Evolutionary conservation across 768 basidiomycete species (phyloP), one percentile per base, ranked within the genome.

Genomic region (Dentipellis sp.): DNA sequence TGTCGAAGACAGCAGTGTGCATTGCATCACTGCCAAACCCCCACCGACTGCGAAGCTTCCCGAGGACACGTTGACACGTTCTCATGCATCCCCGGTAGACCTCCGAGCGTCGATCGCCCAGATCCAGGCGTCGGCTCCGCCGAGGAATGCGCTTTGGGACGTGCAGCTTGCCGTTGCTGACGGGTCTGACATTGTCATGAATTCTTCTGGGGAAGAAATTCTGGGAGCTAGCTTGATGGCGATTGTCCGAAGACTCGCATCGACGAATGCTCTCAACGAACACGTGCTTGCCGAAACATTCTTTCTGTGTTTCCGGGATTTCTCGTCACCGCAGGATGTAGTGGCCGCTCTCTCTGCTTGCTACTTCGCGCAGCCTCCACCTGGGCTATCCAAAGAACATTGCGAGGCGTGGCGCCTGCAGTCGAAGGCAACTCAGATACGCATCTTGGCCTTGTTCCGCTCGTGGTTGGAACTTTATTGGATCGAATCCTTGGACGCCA

Each of bases 291-390:
- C 69, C 58, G 67, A 77, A 57, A 67, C 79, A 1, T 86, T 91
- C 70, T 83, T 88, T 69, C 68, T 82, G n/a, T 81, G 78, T 52
- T 91, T 89, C 69, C 81, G 87, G 23, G 76, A 81, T 58, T 89
- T 86, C 71, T 76, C 79, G 12, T 73, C 74, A 0, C 77, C 88
- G 0, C 23, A 46, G 14, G 71, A 75, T 7, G 70, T 83, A 10
- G 69, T 81, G 36, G 66, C 69, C 0, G 67, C 72, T 6, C 65
- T 83, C 22, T 35, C 35, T 52, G 50, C 16, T 12, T 36, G 58
- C 3, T 50, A 59, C 22, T 56, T 65, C 50, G 61, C 48, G 21
- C 67, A 53, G 14, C 63, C 60, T 55, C 53, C 65, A 66, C 54
- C 78, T 67, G 72, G 42, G 14, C 23, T 52, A 17, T 19, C 50